Conservation (phyloP, 73 alveolate genomes). For the Blepharisma stoltei region DNA sequence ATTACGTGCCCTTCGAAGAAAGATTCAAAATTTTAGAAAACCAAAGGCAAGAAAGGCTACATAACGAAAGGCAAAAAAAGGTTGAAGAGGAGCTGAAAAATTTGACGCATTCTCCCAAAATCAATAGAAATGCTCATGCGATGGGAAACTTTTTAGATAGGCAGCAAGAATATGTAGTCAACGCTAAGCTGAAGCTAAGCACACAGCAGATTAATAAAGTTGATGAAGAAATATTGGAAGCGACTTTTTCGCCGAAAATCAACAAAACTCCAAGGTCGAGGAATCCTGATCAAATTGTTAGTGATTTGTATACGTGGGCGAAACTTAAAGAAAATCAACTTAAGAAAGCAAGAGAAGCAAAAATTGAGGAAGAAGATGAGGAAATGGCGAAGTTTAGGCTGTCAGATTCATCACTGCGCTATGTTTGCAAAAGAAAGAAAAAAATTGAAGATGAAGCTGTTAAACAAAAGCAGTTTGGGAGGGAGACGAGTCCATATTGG, state of each 20-base stretch:
- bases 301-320: slow-evolving; percentile 5
- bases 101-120: background rate
- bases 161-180: background rate
- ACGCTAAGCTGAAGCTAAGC: background rate
- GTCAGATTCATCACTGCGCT: background rate
- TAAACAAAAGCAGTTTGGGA: background rate
- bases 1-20: background rate
- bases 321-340: slow-evolving; percentile 18
- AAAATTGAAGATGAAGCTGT: slow-evolving; percentile 2
- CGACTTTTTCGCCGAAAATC: background rate
- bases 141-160: background rate
- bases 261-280: background rate
- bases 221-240: background rate
- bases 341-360: slow-evolving; percentile 1
- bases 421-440: background rate
- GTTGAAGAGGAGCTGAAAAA: background rate
- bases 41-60: background rate
- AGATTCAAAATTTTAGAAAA: slow-evolving; percentile 6
- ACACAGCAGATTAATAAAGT: background rate
- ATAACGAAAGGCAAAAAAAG: background rate
- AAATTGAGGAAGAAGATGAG: background rate
- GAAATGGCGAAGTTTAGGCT: background rate
- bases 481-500: slow-evolving; percentile 12
- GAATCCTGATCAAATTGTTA: background rate
- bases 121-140: background rate